These are phyloP conservation scores for Penstemon davidsonii DNA, from an alignment of 257 asterid species.

Conservation along the genomic window DNA sequence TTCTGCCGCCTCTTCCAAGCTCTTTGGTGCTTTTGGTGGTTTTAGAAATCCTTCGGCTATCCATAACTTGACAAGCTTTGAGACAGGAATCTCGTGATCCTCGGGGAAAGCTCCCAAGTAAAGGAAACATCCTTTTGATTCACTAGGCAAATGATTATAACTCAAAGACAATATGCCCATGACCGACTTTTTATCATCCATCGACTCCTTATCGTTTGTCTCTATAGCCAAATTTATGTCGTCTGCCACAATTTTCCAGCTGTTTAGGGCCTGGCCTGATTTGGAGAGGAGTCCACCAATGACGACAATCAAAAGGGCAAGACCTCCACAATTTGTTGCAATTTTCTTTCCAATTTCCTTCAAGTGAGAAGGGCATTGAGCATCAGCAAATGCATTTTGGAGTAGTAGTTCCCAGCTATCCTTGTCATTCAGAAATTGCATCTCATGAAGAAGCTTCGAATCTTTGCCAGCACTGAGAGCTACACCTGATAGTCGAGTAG, in stretches of 20 bases:
- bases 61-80: too few species aligned
- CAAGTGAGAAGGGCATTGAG: slow-evolving; percentile 26
- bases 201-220: too few species aligned
- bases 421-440: slow-evolving; percentile 24
- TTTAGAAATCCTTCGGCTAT: too few species aligned
- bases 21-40: too few species aligned
- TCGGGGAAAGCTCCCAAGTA: too few species aligned
- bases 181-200: too few species aligned
- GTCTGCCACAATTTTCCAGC: slow-evolving; percentile 26
- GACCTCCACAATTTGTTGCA: slow-evolving; percentile 29
- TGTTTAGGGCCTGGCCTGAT: background rate
- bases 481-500: slow-evolving; percentile 19
- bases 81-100: too few species aligned
- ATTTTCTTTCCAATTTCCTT: slow-evolving; percentile 23
- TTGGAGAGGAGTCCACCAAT: slow-evolving; percentile 39
- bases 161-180: too few species aligned
- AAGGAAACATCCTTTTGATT: too few species aligned
- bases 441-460: background rate
- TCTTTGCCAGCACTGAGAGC: slow-evolving; percentile 15
- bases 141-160: too few species aligned
- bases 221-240: slow-evolving; percentile 20
- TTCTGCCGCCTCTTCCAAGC: too few species aligned
- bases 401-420: slow-evolving; percentile 38
- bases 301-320: slow-evolving; percentile 31
- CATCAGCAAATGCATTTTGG: slow-evolving; percentile 20